Evolutionary conservation across 352 stramenopile species (phyloP).

Genomic region (Aphanomyces invadans): DNA sequence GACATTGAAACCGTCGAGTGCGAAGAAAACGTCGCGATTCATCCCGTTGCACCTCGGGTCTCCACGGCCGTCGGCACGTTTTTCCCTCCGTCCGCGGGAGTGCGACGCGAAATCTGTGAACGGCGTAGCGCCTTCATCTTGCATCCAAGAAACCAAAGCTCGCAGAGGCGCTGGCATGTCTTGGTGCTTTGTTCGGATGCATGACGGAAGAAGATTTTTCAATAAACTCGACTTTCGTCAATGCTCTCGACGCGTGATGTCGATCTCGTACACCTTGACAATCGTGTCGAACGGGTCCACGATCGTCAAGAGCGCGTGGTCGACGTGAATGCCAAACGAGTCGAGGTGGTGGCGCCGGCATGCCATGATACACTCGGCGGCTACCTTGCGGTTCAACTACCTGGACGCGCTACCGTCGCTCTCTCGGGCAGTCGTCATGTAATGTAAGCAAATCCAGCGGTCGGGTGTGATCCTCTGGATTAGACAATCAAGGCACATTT

Average conservation of each 20-base stretch:
- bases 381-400: not conserved
- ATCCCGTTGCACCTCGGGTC: too few relatives aligned
- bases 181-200: too few relatives aligned
- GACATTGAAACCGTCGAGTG: too few relatives aligned
- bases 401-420: not conserved
- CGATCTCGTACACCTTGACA: not conserved
- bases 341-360: conserved; percentile 23
- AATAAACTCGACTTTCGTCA: not conserved
- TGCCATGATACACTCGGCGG: conserved; percentile 26
- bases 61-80: too few relatives aligned
- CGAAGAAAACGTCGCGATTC: too few relatives aligned
- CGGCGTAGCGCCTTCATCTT: too few relatives aligned
- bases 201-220: too few relatives aligned
- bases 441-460: conserved; percentile 3
- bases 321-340: not conserved
- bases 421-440: not conserved
- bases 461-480: not conserved
- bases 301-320: not conserved
- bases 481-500: not conserved
- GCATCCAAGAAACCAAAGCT: too few relatives aligned
- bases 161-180: too few relatives aligned
- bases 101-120: too few relatives aligned
- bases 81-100: too few relatives aligned
- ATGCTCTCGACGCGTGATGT: not conserved
- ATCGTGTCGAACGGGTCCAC: not conserved